phyloP scores from a whole-genome alignment of 768 basidiomycete species.

The Postia placenta region DNA sequence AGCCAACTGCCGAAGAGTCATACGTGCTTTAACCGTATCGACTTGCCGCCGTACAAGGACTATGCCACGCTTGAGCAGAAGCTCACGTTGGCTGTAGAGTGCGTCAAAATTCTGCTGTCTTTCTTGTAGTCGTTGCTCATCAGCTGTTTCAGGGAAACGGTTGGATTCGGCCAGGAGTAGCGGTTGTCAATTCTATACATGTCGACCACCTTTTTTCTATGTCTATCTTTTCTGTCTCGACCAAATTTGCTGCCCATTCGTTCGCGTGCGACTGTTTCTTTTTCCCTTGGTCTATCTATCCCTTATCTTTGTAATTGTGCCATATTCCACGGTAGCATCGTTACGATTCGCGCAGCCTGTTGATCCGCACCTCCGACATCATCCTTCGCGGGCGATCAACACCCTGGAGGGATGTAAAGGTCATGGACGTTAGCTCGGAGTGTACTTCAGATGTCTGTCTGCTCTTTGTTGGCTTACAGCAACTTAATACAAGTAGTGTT shows the following conservation, averaged over 20 bases:
- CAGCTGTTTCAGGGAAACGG: conserved; percentile 72
- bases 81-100: conserved; percentile 91
- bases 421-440: background rate
- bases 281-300: background rate
- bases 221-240: too few species aligned
- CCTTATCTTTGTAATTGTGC: background rate
- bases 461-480: background rate
- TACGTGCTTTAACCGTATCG: conserved; percentile 95
- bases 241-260: too few species aligned
- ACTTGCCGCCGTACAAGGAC: conserved; percentile 96
- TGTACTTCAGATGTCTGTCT: background rate
- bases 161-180: conserved; percentile 90
- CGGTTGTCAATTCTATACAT: too few species aligned
- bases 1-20: conserved; percentile 95
- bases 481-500: background rate
- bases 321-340: too few species aligned
- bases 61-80: conserved; percentile 94
- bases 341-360: too few species aligned
- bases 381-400: too few species aligned
- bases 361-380: too few species aligned
- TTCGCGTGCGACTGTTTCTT: background rate
- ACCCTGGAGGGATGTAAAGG: too few species aligned
- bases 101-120: conserved; percentile 31
- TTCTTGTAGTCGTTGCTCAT: background rate
- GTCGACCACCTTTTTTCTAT: too few species aligned